Evolutionary conservation across 345 rosid species (phyloP).

Genomic region (Dimocarpus longan): DNA sequence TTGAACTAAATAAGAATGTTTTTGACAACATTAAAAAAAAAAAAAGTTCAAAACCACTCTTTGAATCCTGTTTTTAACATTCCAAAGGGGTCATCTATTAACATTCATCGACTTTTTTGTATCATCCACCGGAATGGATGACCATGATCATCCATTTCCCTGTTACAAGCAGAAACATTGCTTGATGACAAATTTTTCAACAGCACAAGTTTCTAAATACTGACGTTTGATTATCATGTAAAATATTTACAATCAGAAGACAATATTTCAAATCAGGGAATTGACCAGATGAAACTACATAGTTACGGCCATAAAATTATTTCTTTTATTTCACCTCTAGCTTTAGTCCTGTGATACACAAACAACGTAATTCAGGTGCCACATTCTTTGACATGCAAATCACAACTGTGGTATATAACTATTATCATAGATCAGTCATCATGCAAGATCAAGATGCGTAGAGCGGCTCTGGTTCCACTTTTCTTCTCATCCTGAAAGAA

Average conservation of each 20-base stretch:
- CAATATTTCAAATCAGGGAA: neutral
- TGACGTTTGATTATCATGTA: neutral
- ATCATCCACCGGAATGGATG: too few species aligned
- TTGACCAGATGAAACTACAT: neutral
- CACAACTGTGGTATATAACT: neutral
- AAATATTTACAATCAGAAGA: neutral
- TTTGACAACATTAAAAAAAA: too few species aligned
- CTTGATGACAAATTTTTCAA: neutral
- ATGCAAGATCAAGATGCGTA: conserved; percentile 43
- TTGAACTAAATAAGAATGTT: too few species aligned
- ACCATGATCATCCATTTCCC: too few species aligned
- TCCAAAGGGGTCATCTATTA: too few species aligned
- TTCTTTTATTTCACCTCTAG: neutral
- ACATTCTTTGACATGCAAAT: neutral
- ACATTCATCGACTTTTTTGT: too few species aligned
- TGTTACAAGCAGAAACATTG: neutral
- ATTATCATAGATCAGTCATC: neutral
- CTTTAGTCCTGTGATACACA: neutral
- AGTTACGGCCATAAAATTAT: neutral
- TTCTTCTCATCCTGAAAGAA: conserved; percentile 72
- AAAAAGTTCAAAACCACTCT: too few species aligned
- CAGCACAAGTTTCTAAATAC: neutral
- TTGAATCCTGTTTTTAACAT: too few species aligned
- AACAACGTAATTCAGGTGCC: neutral
- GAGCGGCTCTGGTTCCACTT: conserved; percentile 74